phyloP scores from a whole-genome alignment of 495 filamentous ascomycete species.

The Hypoxylon rickii region DNA sequence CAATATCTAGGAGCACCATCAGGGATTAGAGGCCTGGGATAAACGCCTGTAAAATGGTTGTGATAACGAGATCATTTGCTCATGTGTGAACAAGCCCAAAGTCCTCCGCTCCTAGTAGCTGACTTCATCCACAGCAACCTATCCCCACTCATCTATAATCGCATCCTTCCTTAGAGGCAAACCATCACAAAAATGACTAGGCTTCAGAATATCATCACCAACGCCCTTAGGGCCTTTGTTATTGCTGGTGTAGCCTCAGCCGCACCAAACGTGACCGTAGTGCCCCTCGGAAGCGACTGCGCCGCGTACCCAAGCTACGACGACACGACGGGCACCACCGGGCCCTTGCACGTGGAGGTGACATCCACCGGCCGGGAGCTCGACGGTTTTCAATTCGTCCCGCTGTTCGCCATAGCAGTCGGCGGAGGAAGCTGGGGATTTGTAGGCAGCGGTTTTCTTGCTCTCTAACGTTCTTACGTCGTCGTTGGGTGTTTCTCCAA shows the following conservation, averaged over 20 bases:
- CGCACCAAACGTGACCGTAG: slow-evolving; percentile 16
- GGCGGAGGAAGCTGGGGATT: slow-evolving; percentile 34
- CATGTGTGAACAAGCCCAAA: no score
- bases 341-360: slow-evolving; percentile 11
- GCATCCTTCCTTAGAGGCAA: no score
- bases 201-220: no score
- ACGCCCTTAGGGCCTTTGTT: no score
- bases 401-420: slow-evolving; percentile 26
- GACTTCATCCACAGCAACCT: not conserved
- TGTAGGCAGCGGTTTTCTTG: slow-evolving; percentile 3
- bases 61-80: no score
- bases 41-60: no score
- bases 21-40: no score
- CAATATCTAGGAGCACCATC: not conserved
- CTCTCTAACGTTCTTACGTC: not conserved
- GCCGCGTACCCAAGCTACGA: slow-evolving; percentile 21
- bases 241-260: not conserved
- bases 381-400: slow-evolving; percentile 24
- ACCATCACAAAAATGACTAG: not conserved
- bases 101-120: no score
- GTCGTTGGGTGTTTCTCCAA: not conserved
- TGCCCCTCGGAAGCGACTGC: slow-evolving; percentile 18
- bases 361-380: slow-evolving; percentile 18
- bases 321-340: slow-evolving; percentile 19
- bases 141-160: not conserved